These are phyloP conservation scores for Podaxis sp. DNA, from an alignment of 768 basidiomycete species.

Conservation along the genomic window DNA sequence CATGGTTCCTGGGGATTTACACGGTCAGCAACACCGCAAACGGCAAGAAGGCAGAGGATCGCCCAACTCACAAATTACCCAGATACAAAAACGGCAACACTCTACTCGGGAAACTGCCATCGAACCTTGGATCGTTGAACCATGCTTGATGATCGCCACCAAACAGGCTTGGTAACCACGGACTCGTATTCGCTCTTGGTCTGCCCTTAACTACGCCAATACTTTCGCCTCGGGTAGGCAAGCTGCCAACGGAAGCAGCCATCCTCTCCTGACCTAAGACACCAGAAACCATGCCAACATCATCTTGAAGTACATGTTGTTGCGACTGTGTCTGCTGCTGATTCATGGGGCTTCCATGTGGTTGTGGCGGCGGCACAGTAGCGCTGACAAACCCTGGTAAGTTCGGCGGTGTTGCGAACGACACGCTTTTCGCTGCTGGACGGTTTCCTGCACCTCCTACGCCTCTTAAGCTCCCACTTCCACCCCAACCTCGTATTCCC, in stretches of 20 bases:
- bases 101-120: conserved; percentile 93
- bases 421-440: conserved; percentile 52
- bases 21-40: conserved; percentile 10
- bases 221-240: not conserved
- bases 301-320: not conserved
- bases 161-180: conserved; percentile 59
- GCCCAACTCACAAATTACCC: conserved; percentile 80
- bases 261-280: not conserved
- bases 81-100: conserved; percentile 92
- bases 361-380: conserved; percentile 13
- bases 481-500: conserved; percentile 4
- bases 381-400: conserved; percentile 14
- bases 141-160: conserved; percentile 81
- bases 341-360: conserved; percentile 2
- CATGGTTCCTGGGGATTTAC: conserved; percentile 69
- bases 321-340: not conserved
- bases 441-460: conserved; percentile 22
- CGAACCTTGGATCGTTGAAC: conserved; percentile 92
- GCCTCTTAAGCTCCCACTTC: conserved; percentile 23
- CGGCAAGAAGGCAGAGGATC: conserved; percentile 15
- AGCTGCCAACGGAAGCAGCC: not conserved
- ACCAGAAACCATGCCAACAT: not conserved
- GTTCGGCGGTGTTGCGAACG: conserved; percentile 37
- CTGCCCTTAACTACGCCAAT: conserved; percentile 38
- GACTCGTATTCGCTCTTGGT: conserved; percentile 71